Conservation (phyloP, 441 rosid genomes). For the Populus hybrid region DNA sequence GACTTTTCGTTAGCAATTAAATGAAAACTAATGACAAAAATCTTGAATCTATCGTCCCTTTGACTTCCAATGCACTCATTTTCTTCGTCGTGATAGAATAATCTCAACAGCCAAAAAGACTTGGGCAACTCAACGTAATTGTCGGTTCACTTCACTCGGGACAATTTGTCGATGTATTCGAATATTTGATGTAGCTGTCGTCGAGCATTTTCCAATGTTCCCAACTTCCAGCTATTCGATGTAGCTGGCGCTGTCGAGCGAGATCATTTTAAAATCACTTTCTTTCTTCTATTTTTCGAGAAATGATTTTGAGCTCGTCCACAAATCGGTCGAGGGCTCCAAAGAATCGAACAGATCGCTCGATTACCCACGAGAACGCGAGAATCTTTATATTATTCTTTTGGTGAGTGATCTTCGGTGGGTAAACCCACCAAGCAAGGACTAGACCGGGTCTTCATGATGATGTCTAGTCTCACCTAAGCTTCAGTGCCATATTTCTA, state of each 20-base stretch:
- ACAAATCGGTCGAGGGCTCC: neutral
- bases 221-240: no score
- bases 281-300: neutral
- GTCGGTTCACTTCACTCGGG: neutral
- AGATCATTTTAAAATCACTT: no score
- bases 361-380: neutral
- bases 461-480: no score
- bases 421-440: no score
- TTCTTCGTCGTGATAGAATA: neutral
- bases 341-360: neutral
- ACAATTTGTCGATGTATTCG: no score
- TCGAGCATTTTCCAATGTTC: neutral
- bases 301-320: neutral
- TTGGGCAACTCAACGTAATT: neutral
- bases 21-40: neutral
- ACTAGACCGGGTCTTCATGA: no score
- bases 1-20: no score
- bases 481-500: no score
- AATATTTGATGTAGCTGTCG: no score
- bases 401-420: no score
- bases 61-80: neutral
- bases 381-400: neutral
- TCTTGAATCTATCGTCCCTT: no score
- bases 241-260: neutral
- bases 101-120: neutral